These are phyloP conservation scores for Lolium multiflorum DNA, from an alignment of 176 grass and related monocot species.

Conservation along the genomic window DNA sequence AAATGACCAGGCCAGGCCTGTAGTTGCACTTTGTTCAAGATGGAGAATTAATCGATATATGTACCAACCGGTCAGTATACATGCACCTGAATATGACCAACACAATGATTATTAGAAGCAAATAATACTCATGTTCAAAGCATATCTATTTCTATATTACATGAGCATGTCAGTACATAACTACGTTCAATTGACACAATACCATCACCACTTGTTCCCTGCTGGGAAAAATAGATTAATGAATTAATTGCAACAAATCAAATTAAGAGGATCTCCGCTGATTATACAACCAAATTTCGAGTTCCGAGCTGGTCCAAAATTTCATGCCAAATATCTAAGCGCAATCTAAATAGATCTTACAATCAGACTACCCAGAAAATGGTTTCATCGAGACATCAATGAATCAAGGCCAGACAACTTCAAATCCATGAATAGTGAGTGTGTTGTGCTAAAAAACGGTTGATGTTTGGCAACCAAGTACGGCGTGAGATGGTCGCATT, in stretches of 20 bases:
- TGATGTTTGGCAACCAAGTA: no score
- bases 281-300: not conserved
- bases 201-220: not conserved
- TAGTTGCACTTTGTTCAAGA: not conserved
- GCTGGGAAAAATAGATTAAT: not conserved
- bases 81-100: not conserved
- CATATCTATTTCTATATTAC: not conserved
- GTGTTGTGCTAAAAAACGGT: no score
- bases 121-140: not conserved
- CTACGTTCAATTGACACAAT: not conserved
- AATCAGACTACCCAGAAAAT: no score
- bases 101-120: not conserved
- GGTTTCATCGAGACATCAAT: no score
- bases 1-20: not conserved
- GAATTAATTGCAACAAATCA: not conserved
- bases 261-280: not conserved
- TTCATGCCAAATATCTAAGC: not conserved
- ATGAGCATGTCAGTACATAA: not conserved
- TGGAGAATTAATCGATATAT: not conserved
- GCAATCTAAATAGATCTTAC: not conserved
- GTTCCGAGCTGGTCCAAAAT: not conserved
- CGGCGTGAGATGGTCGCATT: no score
- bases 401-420: no score
- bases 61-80: not conserved
- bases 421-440: no score